Evolutionary conservation across 176 grass and related monocot species (phyloP).

Genomic region (Miscanthus lutarioriparius): DNA sequence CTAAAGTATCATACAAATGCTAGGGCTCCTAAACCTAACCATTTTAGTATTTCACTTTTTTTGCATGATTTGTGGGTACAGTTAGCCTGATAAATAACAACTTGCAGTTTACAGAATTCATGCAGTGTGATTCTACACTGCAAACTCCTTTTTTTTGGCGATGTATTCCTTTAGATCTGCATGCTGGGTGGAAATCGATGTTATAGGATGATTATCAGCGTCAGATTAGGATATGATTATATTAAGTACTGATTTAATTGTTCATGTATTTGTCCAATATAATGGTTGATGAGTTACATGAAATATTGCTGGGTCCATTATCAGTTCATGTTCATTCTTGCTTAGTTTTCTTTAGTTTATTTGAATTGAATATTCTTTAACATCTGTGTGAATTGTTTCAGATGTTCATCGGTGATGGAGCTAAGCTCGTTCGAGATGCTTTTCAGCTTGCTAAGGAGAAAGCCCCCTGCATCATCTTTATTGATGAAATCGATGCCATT

Average conservation of each 20-base stretch:
- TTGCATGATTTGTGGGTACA: background rate
- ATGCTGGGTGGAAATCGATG: background rate
- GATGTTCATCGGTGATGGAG: conserved; percentile 27
- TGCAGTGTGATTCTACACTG: background rate
- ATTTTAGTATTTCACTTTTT: background rate
- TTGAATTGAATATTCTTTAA: conserved; percentile 1
- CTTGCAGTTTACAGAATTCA: background rate
- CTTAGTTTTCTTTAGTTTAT: background rate
- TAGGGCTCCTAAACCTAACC: background rate
- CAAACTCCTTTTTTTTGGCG: background rate
- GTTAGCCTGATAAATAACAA: background rate
- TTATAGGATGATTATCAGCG: background rate
- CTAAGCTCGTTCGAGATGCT: conserved; percentile 15
- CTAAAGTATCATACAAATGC: background rate
- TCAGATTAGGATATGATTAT: background rate
- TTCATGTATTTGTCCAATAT: background rate
- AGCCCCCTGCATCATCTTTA: conserved; percentile 24
- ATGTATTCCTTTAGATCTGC: background rate
- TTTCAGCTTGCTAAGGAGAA: conserved; percentile 27
- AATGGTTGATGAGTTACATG: background rate
- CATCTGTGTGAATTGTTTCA: background rate
- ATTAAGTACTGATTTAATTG: background rate
- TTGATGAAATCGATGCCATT: conserved; percentile 30
- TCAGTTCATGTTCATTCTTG: too few relatives aligned
- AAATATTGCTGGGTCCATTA: background rate